phyloP scores from a whole-genome alignment of 768 basidiomycete species.

The Kwoniella sp. region DNA sequence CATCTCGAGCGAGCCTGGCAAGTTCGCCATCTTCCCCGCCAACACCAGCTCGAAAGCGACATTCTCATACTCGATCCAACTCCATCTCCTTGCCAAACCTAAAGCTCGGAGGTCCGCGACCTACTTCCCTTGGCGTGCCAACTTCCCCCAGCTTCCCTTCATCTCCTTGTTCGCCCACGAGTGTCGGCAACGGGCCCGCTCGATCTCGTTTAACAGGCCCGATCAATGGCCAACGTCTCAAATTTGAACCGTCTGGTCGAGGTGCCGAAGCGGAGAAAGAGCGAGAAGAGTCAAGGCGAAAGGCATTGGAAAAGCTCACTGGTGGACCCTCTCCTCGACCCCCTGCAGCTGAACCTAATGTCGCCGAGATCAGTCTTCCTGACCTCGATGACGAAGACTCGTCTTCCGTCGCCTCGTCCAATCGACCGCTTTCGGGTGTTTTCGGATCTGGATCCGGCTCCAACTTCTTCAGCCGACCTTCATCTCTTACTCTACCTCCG shows the following conservation, averaged over 20 bases:
- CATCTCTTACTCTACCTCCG: conserved; percentile 18
- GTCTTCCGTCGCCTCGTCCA: conserved; percentile 33
- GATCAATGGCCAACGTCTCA: conserved; percentile 34
- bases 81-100: conserved; percentile 49
- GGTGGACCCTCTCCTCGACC: conserved; percentile 20
- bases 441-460: conserved; percentile 21
- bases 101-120: conserved; percentile 33
- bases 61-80: conserved; percentile 47
- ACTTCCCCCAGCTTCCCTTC: conserved; percentile 37
- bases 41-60: conserved; percentile 37
- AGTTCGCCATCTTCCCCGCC: conserved; percentile 38
- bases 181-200: conserved; percentile 8
- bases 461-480: conserved; percentile 24
- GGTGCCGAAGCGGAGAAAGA: conserved; percentile 49
- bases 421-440: conserved; percentile 35
- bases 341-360: conserved; percentile 9
- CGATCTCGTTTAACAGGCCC: conserved; percentile 8
- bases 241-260: conserved; percentile 46
- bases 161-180: conserved; percentile 36
- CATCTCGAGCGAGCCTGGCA: conserved; percentile 16
- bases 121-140: conserved; percentile 42
- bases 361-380: conserved; percentile 40
- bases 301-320: conserved; percentile 45
- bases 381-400: conserved; percentile 45
- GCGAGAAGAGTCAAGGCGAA: conserved; percentile 41